Conservation (phyloP, 2,329 filamentous ascomycete species). For the Colletotrichum graminicola region DNA sequence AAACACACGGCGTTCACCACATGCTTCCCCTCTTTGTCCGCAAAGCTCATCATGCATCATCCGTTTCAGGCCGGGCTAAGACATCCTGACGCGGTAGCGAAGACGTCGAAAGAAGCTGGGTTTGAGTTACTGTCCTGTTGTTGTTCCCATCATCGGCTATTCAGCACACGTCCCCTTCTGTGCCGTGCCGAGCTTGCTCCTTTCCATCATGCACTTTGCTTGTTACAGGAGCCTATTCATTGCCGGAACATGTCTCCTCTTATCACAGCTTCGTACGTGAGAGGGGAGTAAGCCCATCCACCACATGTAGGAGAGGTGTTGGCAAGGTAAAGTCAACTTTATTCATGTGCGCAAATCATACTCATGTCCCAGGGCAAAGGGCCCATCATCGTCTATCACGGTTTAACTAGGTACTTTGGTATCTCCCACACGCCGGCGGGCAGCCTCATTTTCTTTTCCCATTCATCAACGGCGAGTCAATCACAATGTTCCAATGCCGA, state of each 20-base stretch:
- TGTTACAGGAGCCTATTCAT: background rate
- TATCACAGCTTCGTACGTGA: background rate
- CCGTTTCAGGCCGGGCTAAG: background rate
- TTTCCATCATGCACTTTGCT: background rate
- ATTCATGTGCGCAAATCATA: constrained; percentile 40
- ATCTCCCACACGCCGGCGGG: constrained; percentile 35
- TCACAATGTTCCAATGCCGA: constrained; percentile 65
- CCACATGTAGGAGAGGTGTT: background rate
- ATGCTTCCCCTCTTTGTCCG: background rate
- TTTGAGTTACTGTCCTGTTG: constrained; percentile 57
- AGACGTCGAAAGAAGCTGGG: background rate
- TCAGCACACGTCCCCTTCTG: constrained; percentile 51
- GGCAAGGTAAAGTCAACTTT: constrained; percentile 20
- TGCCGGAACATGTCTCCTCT: background rate
- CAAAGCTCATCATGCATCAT: too few species aligned
- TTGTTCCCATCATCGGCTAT: constrained; percentile 60
- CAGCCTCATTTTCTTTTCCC: constrained; percentile 19
- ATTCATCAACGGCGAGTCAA: background rate
- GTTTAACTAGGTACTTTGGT: constrained; percentile 40
- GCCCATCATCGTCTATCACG: constrained; percentile 40
- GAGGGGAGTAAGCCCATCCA: background rate
- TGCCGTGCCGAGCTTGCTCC: background rate
- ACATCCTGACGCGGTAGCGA: constrained; percentile 48
- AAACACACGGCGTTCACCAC: background rate
- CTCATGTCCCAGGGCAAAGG: constrained; percentile 29